Percentiles rank a stretch among this genome's conserved stretches.
Evolutionary conservation across 768 basidiomycete species (phyloP).

Genomic region (Panaeolus cyanescens): DNA sequence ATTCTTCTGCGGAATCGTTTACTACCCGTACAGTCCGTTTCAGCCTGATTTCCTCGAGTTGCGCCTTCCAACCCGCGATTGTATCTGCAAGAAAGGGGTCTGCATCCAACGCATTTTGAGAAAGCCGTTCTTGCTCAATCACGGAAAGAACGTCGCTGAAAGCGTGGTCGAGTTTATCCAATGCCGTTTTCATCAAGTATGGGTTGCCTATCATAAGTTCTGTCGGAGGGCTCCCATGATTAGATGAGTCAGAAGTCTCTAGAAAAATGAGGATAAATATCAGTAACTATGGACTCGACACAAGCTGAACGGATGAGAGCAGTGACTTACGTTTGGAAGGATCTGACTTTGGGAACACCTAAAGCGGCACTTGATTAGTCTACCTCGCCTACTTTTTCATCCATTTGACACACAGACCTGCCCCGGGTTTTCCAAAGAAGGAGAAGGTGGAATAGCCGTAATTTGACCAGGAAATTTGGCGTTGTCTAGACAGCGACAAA

Average conservation of each 20-base stretch:
- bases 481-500: conserved; percentile 22
- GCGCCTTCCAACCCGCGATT: conserved; percentile 43
- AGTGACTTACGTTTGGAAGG: conserved; percentile 32
- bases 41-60: conserved; percentile 35
- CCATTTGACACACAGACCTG: conserved; percentile 26
- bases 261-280: conserved; percentile 13
- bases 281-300: not conserved
- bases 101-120: conserved; percentile 33
- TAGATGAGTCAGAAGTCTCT: conserved; percentile 21
- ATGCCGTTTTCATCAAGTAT: conserved; percentile 42
- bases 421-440: conserved; percentile 48
- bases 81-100: conserved; percentile 39
- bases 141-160: conserved; percentile 43
- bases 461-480: conserved; percentile 42
- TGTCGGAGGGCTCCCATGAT: conserved; percentile 19
- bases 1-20: too few species aligned
- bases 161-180: conserved; percentile 45
- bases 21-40: not conserved
- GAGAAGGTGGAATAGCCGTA: conserved; percentile 42
- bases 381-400: not conserved
- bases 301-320: not conserved
- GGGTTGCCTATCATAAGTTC: conserved; percentile 44
- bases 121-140: conserved; percentile 43
- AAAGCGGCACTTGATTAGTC: not conserved
- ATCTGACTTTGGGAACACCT: conserved; percentile 53